A percentile compares a stretch with the other conserved stretches of the same genome.
phyloP scores from a whole-genome alignment of 2,329 filamentous ascomycete species.

The Kalmusia sp. region DNA sequence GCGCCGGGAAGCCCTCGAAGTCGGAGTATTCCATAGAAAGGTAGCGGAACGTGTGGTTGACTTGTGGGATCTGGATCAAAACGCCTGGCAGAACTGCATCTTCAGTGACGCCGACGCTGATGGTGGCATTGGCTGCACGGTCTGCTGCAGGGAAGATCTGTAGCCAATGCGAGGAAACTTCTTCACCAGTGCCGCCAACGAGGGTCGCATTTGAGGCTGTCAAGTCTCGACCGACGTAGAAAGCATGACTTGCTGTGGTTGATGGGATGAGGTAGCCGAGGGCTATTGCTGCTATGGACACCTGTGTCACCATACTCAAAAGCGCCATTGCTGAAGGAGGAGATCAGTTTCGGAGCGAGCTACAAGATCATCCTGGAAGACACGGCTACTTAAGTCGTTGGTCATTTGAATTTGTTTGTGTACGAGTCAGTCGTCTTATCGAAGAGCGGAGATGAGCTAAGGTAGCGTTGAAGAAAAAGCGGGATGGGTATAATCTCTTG shows the following conservation, averaged over 20 bases:
- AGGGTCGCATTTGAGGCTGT: slow-evolving; percentile 53
- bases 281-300: not conserved
- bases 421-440: too few relatives aligned
- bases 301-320: too few relatives aligned
- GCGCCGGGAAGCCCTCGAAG: slow-evolving; percentile 53
- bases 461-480: too few relatives aligned
- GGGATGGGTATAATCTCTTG: too few relatives aligned
- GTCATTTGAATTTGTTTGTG: too few relatives aligned
- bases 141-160: slow-evolving; percentile 54
- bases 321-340: too few relatives aligned
- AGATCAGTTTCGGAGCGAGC: too few relatives aligned
- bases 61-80: slow-evolving; percentile 44
- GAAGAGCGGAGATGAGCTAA: too few relatives aligned
- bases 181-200: slow-evolving; percentile 56
- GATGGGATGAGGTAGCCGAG: slow-evolving; percentile 16
- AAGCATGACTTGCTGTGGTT: slow-evolving; percentile 53
- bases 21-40: slow-evolving; percentile 49
- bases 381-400: too few relatives aligned
- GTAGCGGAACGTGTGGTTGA: slow-evolving; percentile 41
- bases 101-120: slow-evolving; percentile 52
- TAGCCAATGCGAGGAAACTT: slow-evolving; percentile 57
- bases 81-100: slow-evolving; percentile 48
- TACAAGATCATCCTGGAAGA: too few relatives aligned
- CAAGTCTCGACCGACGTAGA: slow-evolving; percentile 57
- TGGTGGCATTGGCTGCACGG: slow-evolving; percentile 50